Percentiles rank a stretch among this genome's conserved stretches.
Conservation (phyloP, 805 yeast species). For the Geotrichum ghanense region DNA sequence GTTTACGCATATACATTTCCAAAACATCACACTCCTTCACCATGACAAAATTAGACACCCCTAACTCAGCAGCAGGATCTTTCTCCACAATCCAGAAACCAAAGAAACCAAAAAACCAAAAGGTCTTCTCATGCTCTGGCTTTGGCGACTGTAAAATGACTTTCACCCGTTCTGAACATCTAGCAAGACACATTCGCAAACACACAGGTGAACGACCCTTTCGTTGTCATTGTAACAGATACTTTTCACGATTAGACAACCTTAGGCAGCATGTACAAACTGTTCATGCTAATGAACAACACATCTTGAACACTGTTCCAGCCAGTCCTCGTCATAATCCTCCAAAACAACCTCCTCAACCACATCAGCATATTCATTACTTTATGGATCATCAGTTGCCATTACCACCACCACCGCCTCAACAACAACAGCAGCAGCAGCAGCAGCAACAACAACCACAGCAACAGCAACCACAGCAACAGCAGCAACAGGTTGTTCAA, state of each 20-base stretch:
- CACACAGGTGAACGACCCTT: slow-evolving; percentile 95
- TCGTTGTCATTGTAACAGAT: slow-evolving; percentile 66
- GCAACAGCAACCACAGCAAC: slow-evolving; percentile 8
- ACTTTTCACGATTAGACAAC: slow-evolving; percentile 77
- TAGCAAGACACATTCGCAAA: slow-evolving; percentile 83
- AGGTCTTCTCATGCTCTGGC: slow-evolving; percentile 73
- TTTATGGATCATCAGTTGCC: neutral
- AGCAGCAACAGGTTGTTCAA: slow-evolving; percentile 5
- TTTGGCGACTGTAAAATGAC: slow-evolving; percentile 81
- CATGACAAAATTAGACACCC: no score
- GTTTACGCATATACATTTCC: no score
- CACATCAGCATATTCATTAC: neutral
- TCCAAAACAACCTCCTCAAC: slow-evolving; percentile 6
- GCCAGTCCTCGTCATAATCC: slow-evolving; percentile 12
- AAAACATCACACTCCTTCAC: no score
- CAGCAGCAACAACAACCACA: slow-evolving; percentile 5
- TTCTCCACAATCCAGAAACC: slow-evolving; percentile 7
- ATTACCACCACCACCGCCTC: neutral
- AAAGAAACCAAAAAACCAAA: slow-evolving; percentile 23
- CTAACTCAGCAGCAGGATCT: neutral
- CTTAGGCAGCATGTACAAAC: slow-evolving; percentile 87
- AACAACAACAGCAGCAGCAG: slow-evolving; percentile 3
- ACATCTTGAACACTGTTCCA: slow-evolving; percentile 17
- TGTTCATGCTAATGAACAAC: slow-evolving; percentile 47
- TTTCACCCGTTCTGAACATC: slow-evolving; percentile 82